A percentile compares a stretch with the other conserved stretches of the same genome.
phyloP scores from a whole-genome alignment of 495 filamentous ascomycete species.

The Podospora pseudocomata region DNA sequence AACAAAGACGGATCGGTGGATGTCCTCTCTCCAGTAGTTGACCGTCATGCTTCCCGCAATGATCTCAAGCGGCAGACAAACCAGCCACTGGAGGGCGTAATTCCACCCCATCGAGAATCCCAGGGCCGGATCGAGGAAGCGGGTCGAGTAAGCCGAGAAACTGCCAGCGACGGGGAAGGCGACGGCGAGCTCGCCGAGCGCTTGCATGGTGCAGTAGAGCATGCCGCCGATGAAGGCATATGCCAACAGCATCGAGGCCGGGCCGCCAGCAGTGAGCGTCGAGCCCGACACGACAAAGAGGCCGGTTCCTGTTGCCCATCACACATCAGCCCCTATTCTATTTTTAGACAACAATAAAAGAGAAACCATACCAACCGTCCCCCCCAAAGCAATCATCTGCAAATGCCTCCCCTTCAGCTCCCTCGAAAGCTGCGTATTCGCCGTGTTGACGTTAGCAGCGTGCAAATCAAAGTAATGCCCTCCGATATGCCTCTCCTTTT shows the following conservation, averaged over 20 bases:
- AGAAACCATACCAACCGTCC: conserved; percentile 70
- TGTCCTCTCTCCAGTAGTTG: conserved; percentile 68
- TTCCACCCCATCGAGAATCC: conserved; percentile 99
- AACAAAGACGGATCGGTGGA: conserved; percentile 79
- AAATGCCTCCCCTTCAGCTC: conserved; percentile 79
- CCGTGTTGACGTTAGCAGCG: conserved; percentile 68
- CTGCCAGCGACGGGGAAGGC: conserved; percentile 88
- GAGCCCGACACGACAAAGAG: conserved; percentile 85
- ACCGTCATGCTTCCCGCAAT: conserved; percentile 88
- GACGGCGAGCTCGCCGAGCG: conserved; percentile 89
- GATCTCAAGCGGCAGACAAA: conserved; percentile 84
- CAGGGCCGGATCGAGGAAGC: conserved; percentile 93
- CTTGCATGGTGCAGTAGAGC: conserved; percentile 89
- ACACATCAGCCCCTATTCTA: background rate
- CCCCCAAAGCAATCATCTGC: conserved; percentile 97
- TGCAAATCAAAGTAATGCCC: conserved; percentile 71
- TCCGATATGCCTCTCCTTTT: conserved; percentile 11
- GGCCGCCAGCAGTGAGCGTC: conserved; percentile 74
- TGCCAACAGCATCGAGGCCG: conserved; percentile 77
- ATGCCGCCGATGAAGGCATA: conserved; percentile 81
- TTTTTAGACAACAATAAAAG: background rate
- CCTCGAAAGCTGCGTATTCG: conserved; percentile 70
- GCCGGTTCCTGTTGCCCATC: conserved; percentile 62
- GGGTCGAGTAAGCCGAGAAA: conserved; percentile 87
- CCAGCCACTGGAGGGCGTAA: conserved; percentile 91